These are phyloP conservation scores for Phytophthora pinifolia DNA, from an alignment of 352 stramenopile genomes.

Conservation along the genomic window DNA sequence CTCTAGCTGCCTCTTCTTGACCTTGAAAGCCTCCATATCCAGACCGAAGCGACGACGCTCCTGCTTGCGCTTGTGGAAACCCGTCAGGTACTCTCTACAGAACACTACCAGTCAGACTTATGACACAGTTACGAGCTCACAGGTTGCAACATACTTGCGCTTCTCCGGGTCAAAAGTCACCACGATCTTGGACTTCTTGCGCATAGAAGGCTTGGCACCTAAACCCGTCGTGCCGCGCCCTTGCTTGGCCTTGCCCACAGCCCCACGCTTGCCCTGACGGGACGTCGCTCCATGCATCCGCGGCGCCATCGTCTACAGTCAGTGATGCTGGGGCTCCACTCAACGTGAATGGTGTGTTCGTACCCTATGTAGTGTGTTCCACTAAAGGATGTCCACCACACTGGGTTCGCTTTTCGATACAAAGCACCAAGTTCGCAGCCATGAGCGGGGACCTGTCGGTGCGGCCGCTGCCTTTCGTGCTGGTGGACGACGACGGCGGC, in stretches of 20 bases:
- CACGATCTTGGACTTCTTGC: constrained; percentile 88
- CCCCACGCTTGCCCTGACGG: constrained; percentile 33
- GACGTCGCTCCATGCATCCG: constrained; percentile 23
- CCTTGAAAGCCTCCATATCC: constrained; percentile 90
- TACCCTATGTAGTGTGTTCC: background rate
- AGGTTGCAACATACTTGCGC: constrained; percentile 57
- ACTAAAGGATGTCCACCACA: background rate
- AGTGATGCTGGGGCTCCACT: constrained; percentile 16
- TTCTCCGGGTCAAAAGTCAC: constrained; percentile 88
- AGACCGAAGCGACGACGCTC: constrained; percentile 83
- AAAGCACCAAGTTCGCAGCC: constrained; percentile 8
- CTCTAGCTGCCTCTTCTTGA: constrained; percentile 81
- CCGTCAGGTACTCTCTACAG: constrained; percentile 78
- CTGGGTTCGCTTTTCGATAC: constrained; percentile 22
- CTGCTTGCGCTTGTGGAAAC: constrained; percentile 88
- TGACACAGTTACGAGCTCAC: too few species aligned
- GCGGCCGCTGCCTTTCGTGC: constrained; percentile 75
- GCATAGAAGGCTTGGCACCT: constrained; percentile 39
- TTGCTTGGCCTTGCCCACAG: constrained; percentile 25
- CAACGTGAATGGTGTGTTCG: constrained; percentile 7
- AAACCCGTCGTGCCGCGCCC: constrained; percentile 25
- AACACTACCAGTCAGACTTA: background rate
- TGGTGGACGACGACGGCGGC: constrained; percentile 72
- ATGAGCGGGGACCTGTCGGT: constrained; percentile 41
- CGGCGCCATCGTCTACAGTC: constrained; percentile 19